Percentiles rank a stretch among this genome's conserved stretches.
Evolutionary conservation across 2,329 filamentous ascomycete genomes (phyloP).

Genomic region (Aureobasidium lini): DNA sequence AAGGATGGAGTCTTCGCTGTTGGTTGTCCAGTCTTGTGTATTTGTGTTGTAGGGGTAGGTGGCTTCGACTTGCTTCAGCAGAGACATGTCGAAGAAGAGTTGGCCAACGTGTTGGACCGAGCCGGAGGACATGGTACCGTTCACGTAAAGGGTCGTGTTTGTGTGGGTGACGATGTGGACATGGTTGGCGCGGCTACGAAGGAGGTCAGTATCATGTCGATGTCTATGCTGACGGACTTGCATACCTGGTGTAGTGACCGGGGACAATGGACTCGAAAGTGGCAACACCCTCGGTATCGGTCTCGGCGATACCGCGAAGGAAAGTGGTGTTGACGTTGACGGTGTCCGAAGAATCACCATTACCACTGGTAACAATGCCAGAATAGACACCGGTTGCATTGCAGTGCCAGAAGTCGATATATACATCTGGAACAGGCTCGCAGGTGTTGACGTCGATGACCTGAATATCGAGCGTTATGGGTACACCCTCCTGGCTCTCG

Average conservation of each 20-base stretch:
- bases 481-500: slow-evolving; percentile 36
- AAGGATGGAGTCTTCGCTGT: slow-evolving; percentile 42
- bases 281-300: slow-evolving; percentile 14
- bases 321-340: slow-evolving; percentile 23
- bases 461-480: slow-evolving; percentile 37
- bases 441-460: slow-evolving; percentile 38
- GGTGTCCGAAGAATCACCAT: slow-evolving; percentile 27
- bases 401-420: slow-evolving; percentile 40
- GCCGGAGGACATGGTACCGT: slow-evolving; percentile 45
- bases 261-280: slow-evolving; percentile 36
- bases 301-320: slow-evolving; percentile 13
- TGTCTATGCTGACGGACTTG: not conserved
- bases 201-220: not conserved
- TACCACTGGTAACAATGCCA: slow-evolving; percentile 31
- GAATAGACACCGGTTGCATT: slow-evolving; percentile 42
- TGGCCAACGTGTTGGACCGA: slow-evolving; percentile 55
- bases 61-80: slow-evolving; percentile 45
- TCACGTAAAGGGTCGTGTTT: slow-evolving; percentile 34
- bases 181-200: slow-evolving; percentile 33
- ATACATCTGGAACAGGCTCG: slow-evolving; percentile 30
- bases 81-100: slow-evolving; percentile 55
- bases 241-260: slow-evolving; percentile 32
- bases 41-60: slow-evolving; percentile 39
- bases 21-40: slow-evolving; percentile 38
- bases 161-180: slow-evolving; percentile 34